Evolutionary conservation across 192 early-diverging fungal species (phyloP).

Genomic region (Chytriomyces hyalinus): DNA sequence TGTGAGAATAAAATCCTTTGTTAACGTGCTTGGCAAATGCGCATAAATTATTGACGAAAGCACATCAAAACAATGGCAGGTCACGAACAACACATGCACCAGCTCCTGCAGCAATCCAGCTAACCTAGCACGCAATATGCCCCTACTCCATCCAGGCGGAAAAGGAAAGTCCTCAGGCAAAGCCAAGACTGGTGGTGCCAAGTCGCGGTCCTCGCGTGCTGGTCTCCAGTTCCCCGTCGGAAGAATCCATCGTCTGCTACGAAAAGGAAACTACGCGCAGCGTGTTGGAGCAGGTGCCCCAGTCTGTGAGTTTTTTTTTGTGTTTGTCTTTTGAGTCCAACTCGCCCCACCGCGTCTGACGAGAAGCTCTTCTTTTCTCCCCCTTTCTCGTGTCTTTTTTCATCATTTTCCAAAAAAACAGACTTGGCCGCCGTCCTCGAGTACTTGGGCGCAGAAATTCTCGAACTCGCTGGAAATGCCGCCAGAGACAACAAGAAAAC

Average conservation of each 20-base stretch:
- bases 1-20: too few species aligned
- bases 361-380: too few species aligned
- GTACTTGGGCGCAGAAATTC: slow-evolving; percentile 94
- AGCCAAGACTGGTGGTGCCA: slow-evolving; percentile 41
- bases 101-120: too few species aligned
- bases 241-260: slow-evolving; percentile 93
- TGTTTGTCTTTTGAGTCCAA: too few species aligned
- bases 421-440: slow-evolving; percentile 73
- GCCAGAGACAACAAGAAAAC: slow-evolving; percentile 90
- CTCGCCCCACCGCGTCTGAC: too few species aligned
- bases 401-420: too few species aligned
- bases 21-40: too few species aligned
- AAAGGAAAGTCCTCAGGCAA: slow-evolving; percentile 45
- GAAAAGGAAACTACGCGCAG: slow-evolving; percentile 93
- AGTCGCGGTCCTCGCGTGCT: slow-evolving; percentile 86
- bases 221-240: slow-evolving; percentile 97
- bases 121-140: too few species aligned
- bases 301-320: slow-evolving; percentile 72
- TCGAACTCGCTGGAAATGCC: slow-evolving; percentile 95
- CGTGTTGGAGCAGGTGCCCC: slow-evolving; percentile 88
- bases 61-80: too few species aligned
- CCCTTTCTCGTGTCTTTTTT: too few species aligned
- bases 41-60: too few species aligned
- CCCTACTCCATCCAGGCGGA: slow-evolving; percentile 30
- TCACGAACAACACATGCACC: too few species aligned